These are phyloP conservation scores for Penicillium expansum DNA, from an alignment of 2,329 filamentous ascomycete species.

Conservation along the genomic window DNA sequence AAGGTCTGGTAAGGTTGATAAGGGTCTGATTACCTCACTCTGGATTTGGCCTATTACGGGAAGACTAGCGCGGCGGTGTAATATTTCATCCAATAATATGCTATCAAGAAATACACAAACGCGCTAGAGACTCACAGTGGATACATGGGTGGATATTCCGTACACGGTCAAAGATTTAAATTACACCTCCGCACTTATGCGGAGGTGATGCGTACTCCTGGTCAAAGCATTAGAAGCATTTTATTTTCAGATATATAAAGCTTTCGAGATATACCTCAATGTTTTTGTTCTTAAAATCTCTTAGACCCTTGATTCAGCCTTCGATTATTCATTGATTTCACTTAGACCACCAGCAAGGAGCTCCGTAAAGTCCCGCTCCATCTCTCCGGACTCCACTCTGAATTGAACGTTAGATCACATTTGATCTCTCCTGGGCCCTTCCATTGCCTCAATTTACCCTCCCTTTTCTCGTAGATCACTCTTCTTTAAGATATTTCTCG, in stretches of 20 bases:
- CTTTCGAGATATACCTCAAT: neutral
- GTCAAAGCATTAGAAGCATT: neutral
- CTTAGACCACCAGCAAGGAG: slow-evolving; percentile 6
- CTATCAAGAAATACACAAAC: neutral
- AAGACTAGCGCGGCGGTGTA: slow-evolving; percentile 17
- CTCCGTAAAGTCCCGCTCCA: slow-evolving; percentile 26
- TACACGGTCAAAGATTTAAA: slow-evolving; percentile 10
- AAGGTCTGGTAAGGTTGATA: neutral
- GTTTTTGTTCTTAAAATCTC: neutral
- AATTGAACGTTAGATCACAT: slow-evolving; percentile 21
- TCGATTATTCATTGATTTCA: neutral
- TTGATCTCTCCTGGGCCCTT: slow-evolving; percentile 3
- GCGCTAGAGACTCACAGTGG: slow-evolving; percentile 18
- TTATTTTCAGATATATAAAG: neutral
- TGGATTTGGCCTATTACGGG: neutral
- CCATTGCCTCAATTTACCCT: neutral
- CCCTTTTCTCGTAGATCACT: neutral
- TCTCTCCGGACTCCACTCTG: slow-evolving; percentile 19
- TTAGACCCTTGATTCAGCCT: neutral
- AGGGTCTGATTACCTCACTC: neutral
- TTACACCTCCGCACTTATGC: slow-evolving; percentile 19
- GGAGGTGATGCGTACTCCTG: slow-evolving; percentile 4
- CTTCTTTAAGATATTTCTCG: neutral
- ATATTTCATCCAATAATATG: neutral
- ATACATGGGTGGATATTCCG: slow-evolving; percentile 9